Base-by-base conservation (phyloP, 176 grass and related monocot species). In the Themeda triandra region DNA sequence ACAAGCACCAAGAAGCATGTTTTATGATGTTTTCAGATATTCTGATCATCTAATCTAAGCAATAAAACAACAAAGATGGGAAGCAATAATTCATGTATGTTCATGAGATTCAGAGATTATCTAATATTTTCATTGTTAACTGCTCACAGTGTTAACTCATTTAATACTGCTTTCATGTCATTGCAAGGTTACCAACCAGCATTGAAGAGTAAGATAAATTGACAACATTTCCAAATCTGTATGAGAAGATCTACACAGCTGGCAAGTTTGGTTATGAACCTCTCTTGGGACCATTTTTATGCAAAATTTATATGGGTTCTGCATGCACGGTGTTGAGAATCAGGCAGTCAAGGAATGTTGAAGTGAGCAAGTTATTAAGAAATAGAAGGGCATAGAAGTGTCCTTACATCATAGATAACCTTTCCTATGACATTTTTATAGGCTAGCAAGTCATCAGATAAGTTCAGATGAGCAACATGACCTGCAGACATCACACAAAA, bases 401-500 rank as follows among this genome's bases (percentile, higher is more conserved):
- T 60, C 62, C 93, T 81, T 96, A 99, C 96, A 88, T 99, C 93
- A 96, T 94, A 96, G 23, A 99, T 94, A 83, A 99, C 93, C 67
- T 94, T 96, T 58, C 88, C 93, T 84, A 96, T 92, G 63, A 94
- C 72, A 87, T 94, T 78, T 87, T 96, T 99, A 68, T 94, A 96
- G 32, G 80, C 81, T 88, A 96, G 83, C 63, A 96, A 70, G 21
- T 96, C 93, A 70, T 91, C 96, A 44, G 93, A 54, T 89, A 99
- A 89, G 76, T 99, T 99, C 58, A 99, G 88, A 92, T 99, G 96
- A 36, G 93, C 96, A 87, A 99, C 84, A 94, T 99, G 96, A n/a
- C 96, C 96, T 99, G 91, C 53, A 80, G 3, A 68, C 73, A 86
- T 48, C 33, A 92, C 72, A 81, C 15, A 82, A 86, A 86, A 9